Base-by-base conservation (phyloP, 2,329 filamentous ascomycete species). In the Alternaria solani region DNA sequence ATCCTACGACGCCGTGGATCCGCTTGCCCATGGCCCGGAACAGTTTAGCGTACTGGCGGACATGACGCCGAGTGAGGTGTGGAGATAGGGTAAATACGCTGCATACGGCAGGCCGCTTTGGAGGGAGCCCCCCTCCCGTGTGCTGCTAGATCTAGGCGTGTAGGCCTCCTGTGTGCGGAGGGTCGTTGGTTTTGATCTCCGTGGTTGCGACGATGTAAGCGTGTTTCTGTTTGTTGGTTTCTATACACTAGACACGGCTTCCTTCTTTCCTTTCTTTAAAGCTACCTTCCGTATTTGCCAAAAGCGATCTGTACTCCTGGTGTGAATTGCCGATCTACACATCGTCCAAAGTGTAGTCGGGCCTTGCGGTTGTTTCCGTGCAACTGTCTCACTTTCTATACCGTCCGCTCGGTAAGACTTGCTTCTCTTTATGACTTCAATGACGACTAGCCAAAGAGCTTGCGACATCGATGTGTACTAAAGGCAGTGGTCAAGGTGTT, bases 401-500 rank as follows among this genome's bases (percentile, higher is more conserved):
- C 20, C 16, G 30, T 20, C 25, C 47, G 14, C 34, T 60, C 41
- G 57, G 61, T 61, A 61, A 61, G 57, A 51, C 36, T 49, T 56
- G 23, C 39, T 51, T 53, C 43, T 38, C 23, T 54, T 54, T 34
- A 23, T 34, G 12, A 20, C 14, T 7, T 39, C 47, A 26, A 16
- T 28, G n/a, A 42, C 38, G 38, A 30, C 20, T 4, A n/a, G 39
- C 14, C 30, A 48, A 46, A 16, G 16, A 9, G 5, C 5, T 26
- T 28, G 18, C 34, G 23, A 3, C 41, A 16, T 14, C n/a, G 3
- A 26, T 43, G 20, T 25, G 18, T 51, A 36, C 28, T 25, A 5
- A 47, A 14, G 18, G 11, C 20, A 26, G 16, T 16, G 7, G 14
- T 7, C 7, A 42, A 41, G 8, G 26, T 42, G 12, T 7, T 2